A percentile compares a stretch with the other conserved stretches of the same genome.
Conservation (phyloP, 306 rosid species). For the Dryas octopetala region DNA sequence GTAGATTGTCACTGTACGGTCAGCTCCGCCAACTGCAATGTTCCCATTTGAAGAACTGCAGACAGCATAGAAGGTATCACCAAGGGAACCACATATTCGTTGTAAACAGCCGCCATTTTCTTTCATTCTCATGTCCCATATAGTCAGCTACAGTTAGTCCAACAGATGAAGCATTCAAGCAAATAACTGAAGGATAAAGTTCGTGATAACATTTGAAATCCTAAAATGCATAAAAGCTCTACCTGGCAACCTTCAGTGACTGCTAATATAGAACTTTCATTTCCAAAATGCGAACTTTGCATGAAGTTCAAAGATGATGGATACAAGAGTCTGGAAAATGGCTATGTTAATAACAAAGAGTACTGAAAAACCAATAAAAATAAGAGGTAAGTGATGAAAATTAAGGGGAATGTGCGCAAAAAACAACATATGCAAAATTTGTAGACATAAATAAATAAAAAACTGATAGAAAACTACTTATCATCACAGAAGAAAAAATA, state of each 20-base stretch:
- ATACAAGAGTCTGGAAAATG: constrained; percentile 65
- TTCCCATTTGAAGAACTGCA: constrained; percentile 72
- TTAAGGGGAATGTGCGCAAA: background rate
- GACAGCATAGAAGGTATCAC: constrained; percentile 69
- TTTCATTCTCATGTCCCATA: constrained; percentile 92
- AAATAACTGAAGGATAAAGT: constrained; percentile 22
- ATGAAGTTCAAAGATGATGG: constrained; percentile 70
- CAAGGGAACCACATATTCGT: constrained; percentile 71
- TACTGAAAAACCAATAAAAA: background rate
- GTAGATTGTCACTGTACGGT: constrained; percentile 80
- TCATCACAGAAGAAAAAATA: background rate
- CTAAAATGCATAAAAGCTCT: constrained; percentile 8
- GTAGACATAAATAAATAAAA: background rate
- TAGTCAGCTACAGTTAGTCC: constrained; percentile 51
- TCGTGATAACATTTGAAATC: constrained; percentile 15
- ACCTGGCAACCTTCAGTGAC: constrained; percentile 94
- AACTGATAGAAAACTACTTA: background rate
- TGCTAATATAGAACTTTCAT: constrained; percentile 61
- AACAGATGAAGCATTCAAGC: constrained; percentile 21
- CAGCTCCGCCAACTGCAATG: constrained; percentile 84
- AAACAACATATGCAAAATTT: background rate
- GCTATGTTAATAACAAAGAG: constrained; percentile 19
- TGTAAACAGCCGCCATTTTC: constrained; percentile 88
- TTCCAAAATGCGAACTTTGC: constrained; percentile 49
- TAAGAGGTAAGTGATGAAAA: background rate